Conservation (phyloP, 1,284 basidiomycete species). For the Ceratobasidium sp. region DNA sequence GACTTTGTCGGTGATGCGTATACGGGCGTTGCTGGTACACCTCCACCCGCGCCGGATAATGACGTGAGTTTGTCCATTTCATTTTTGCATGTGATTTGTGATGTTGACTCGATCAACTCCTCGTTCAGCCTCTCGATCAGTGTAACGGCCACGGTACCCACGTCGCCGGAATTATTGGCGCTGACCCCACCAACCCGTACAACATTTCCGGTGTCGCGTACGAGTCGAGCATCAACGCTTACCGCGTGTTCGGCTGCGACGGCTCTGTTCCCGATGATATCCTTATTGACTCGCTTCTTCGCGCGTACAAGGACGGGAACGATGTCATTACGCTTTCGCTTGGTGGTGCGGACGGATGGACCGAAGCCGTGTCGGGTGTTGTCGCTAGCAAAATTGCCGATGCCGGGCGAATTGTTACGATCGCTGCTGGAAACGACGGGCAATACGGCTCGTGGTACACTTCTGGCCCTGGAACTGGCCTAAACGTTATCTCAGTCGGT, state of each 20-base stretch:
- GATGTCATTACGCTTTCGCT: slow-evolving; percentile 60
- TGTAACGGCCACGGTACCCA: slow-evolving; percentile 56
- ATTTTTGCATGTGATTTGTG: no score
- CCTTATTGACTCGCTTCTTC: slow-evolving; percentile 44
- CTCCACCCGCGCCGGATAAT: background rate
- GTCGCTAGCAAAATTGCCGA: slow-evolving; percentile 52
- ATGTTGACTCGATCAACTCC: background rate
- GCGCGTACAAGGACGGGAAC: slow-evolving; percentile 50
- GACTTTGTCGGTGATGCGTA: slow-evolving; percentile 58
- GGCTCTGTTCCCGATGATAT: slow-evolving; percentile 36
- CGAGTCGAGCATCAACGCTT: slow-evolving; percentile 24
- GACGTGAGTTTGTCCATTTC: background rate
- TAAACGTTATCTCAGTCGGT: slow-evolving; percentile 43
- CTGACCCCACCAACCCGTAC: slow-evolving; percentile 50
- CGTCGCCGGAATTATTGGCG: slow-evolving; percentile 55
- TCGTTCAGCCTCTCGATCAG: slow-evolving; percentile 49
- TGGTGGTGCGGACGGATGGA: slow-evolving; percentile 51
- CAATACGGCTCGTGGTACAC: slow-evolving; percentile 42
- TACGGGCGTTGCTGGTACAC: background rate
- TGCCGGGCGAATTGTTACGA: slow-evolving; percentile 51
- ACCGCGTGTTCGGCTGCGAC: slow-evolving; percentile 42
- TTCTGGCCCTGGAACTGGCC: slow-evolving; percentile 42
- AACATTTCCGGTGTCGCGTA: slow-evolving; percentile 45
- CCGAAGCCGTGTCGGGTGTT: slow-evolving; percentile 51
- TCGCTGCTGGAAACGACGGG: slow-evolving; percentile 45